Conservation (phyloP, 192 early-diverging fungal species). For the Entomortierella beljakovae region DNA sequence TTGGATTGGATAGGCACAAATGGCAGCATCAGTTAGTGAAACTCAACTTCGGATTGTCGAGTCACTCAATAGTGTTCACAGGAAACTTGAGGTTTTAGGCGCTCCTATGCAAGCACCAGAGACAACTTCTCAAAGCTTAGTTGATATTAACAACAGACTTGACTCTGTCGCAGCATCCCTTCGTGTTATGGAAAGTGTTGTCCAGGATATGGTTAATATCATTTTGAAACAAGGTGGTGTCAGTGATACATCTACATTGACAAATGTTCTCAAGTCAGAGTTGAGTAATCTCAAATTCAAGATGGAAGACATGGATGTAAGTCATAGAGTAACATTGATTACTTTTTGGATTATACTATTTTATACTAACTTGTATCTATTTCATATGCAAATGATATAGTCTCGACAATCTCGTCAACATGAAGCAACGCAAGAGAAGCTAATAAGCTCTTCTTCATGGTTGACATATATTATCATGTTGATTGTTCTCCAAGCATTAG, state of each 20-base stretch:
- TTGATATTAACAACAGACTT: conserved; percentile 28
- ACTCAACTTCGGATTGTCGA: conserved; percentile 45
- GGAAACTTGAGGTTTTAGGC: conserved; percentile 36
- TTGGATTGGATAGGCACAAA: conserved; percentile 13
- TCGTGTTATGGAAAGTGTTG: conserved; percentile 45
- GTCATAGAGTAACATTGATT: not conserved
- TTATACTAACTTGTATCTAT: not conserved
- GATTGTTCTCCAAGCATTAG: conserved; percentile 28
- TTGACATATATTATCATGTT: conserved; percentile 34
- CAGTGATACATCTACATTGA: conserved; percentile 1
- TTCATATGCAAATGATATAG: conserved; percentile 1
- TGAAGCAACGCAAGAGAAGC: conserved; percentile 14
- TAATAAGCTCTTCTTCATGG: conserved; percentile 38
- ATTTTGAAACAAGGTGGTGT: conserved; percentile 16
- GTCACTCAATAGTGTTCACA: conserved; percentile 44
- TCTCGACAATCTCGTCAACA: conserved; percentile 41
- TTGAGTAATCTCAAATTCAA: conserved; percentile 29
- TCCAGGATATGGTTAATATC: conserved; percentile 28
- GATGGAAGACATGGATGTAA: conserved; percentile 54
- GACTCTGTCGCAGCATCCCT: conserved; percentile 17
- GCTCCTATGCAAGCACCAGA: conserved; percentile 32
- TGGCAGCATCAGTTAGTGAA: conserved; percentile 26
- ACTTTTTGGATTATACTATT: no score
- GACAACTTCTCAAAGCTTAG: conserved; percentile 25
- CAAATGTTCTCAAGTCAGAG: conserved; percentile 44